Base-by-base conservation (phyloP, 495 filamentous ascomycete genomes). In the Hypoxylon intermedium region DNA sequence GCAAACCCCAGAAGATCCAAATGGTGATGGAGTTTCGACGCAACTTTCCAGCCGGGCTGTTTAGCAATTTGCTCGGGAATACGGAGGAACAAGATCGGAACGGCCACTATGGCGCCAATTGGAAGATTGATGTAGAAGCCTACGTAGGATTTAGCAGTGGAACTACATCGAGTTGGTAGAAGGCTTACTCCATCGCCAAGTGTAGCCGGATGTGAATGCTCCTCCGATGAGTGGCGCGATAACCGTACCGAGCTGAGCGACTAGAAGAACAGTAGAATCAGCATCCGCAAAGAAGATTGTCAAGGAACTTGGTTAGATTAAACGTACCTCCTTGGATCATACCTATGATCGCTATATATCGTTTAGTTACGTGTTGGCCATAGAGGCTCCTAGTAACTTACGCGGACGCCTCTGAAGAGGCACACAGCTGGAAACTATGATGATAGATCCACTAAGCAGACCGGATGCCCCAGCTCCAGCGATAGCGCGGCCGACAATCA, bases 181-280 rank as follows among this genome's bases (percentile, higher is more conserved):
- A 5, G 65, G 43, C 57, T 48, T 53, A 60, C 83, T 64, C 71
- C 71, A 73, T 40, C 71, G 21, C 71, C 71, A 73, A 2, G 57
- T 63, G 84, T 53, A 67, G 18, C 80, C 69, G 12, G 83, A 77
- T 1, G 86, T 88, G 48, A 89, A 83, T 0, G 80, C 83, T 34
- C 85, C 85, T 21, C 83, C 83, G 6, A 86, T 45, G 5, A 85
- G 43, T 1, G 83, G 83, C 0, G 82, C 83, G 5, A 71, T 41
- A 0, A 81, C 73, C 9, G 45, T 36, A 3, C 56, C 65, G 0
- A 68, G 21, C 33, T 68, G 60, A 9, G 19, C 24, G 68, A 69
- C 65, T 46, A 69, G 70, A 65, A 79, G 69, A 28, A 75, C 44
- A 20, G 69, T 65, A 12, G 63, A 69, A 15, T 49, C 9, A 37